Base-by-base conservation (phyloP, 1,139 yeast species). In the Hansenula lynferdii region DNA sequence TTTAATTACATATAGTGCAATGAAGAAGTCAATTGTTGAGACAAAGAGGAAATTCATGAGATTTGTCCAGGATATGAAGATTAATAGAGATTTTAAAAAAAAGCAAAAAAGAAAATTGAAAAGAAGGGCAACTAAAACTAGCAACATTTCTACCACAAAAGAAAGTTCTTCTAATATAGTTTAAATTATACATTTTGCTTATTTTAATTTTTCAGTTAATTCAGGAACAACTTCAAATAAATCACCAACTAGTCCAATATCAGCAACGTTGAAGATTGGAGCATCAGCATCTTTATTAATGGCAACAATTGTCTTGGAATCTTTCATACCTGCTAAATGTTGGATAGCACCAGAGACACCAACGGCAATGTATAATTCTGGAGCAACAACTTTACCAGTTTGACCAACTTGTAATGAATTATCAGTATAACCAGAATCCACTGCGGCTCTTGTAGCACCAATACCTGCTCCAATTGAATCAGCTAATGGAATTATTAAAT, bases 381-480 rank as follows among this genome's bases (percentile, higher is more conserved):
- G 98, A 4, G 98, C 97, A 36, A 92, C 95, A 40, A 90, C 90
- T 61, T 92, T 92, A 56, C 98, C 98, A 11, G 98, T 92, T 67
- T 92, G 98, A 39, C 98, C 98, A 44, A 92, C 92, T 67, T 92
- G 98, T 51, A 92, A 74, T n/a, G 97, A 89, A 65, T 92, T 92
- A 60, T 92, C 97, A 57, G 96, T 90, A 61, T 77, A 89, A 0
- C 97, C 97, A 34, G 95, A 75, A 62, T 92, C 98, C 22, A 92
- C 98, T 16, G 97, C 97, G 15, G 97, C 98, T 62, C 98, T 81
- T 8, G 96, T 87, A 10, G 98, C 98, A 56, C 98, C 98, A 36
- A 92, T 85, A 37, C 96, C 97, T 3, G 97, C 98, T 42, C 80
- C 78, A 44, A 92, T 67, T 45, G 85, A 75, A 41, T 78, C 79